Conservation (phyloP, 2,329 filamentous ascomycete genomes). For the Apiospora marii region DNA sequence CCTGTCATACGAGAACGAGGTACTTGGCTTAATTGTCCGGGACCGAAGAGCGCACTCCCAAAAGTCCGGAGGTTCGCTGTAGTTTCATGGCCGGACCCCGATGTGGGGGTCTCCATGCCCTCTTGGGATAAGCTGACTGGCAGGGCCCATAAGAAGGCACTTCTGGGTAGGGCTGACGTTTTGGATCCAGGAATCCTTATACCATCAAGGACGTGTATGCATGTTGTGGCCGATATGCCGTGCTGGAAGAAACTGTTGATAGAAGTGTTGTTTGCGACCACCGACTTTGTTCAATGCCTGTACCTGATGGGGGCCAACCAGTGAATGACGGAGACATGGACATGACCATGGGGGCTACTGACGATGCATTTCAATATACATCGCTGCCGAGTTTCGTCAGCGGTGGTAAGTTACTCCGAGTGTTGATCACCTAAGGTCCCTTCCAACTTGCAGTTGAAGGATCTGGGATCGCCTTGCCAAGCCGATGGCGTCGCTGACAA, state of each 20-base stretch:
- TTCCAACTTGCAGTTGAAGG: neutral
- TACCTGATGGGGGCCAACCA: neutral
- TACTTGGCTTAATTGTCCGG: neutral
- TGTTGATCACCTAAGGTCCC: neutral
- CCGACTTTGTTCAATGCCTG: neutral
- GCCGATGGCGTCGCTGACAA: neutral
- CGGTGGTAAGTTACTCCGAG: neutral
- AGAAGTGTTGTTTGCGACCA: neutral
- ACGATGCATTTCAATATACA: neutral
- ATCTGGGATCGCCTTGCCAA: neutral
- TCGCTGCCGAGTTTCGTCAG: neutral
- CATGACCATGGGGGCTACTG: neutral
- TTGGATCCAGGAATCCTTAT: neutral
- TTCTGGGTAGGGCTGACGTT: neutral
- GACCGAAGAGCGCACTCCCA: neutral
- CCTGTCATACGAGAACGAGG: neutral
- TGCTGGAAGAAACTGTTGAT: neutral
- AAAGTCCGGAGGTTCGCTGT: constrained; percentile 17
- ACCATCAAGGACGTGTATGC: neutral
- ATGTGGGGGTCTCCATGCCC: constrained; percentile 7
- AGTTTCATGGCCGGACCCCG: constrained; percentile 12
- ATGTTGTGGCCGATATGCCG: neutral
- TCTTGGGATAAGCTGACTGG: neutral
- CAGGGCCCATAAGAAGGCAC: neutral
- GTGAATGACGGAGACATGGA: neutral